These are phyloP conservation scores for Cytidiella melzeri DNA, from an alignment of 768 basidiomycete genomes.

Conservation along the genomic window DNA sequence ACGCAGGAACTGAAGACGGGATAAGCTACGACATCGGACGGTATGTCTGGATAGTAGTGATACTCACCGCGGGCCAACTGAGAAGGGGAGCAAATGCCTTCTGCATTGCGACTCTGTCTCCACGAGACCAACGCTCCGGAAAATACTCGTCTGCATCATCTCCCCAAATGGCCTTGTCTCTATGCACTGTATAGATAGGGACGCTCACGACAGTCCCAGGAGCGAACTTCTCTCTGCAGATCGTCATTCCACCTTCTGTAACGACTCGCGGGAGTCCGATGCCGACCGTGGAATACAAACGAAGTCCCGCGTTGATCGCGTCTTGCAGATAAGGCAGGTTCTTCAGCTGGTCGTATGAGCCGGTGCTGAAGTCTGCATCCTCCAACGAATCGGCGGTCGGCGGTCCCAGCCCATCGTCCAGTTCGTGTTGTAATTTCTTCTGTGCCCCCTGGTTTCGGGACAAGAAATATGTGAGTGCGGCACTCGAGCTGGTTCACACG, in stretches of 20 bases:
- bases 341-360: slow-evolving; percentile 2
- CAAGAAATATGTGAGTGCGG: slow-evolving; percentile 4
- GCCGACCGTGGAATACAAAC: not conserved
- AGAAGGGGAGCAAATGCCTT: slow-evolving; percentile 8
- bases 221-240: not conserved
- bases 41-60: not conserved
- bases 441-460: slow-evolving; percentile 2
- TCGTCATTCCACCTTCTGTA: not conserved
- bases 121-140: slow-evolving; percentile 25
- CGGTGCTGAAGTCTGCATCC: not conserved
- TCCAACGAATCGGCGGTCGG: not conserved
- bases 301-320: not conserved
- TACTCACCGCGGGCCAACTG: slow-evolving; percentile 9
- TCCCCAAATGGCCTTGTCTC: not conserved
- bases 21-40: not conserved
- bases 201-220: not conserved
- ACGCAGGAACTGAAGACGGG: slow-evolving; percentile 4
- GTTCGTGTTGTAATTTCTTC: slow-evolving; percentile 8
- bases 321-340: slow-evolving; percentile 4
- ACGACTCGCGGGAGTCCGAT: not conserved
- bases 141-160: slow-evolving; percentile 10
- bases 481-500: not conserved
- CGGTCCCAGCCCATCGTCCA: slow-evolving; percentile 7
- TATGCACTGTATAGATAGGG: not conserved
- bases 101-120: not conserved